A percentile compares a stretch with the other conserved stretches of the same genome.
These are phyloP conservation scores for Effrenium voratum DNA, from an alignment of 73 alveolate species.

Conservation along the genomic window DNA sequence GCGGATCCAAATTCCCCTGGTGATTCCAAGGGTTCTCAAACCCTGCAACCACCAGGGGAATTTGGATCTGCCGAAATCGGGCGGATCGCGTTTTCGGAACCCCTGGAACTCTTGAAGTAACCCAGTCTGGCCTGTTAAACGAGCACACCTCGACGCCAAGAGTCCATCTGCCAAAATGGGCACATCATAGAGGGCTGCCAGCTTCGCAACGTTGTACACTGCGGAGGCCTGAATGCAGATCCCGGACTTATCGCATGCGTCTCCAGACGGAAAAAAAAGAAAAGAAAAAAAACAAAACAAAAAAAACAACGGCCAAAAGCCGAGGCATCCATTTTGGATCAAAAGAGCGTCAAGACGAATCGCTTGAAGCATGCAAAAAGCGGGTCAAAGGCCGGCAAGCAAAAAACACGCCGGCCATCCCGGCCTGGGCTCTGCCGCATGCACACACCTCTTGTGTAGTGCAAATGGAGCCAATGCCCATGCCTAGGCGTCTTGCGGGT, in stretches of 20 bases:
- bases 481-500: no score
- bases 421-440: slow-evolving; percentile 95
- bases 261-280: no score
- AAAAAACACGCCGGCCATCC: not conserved
- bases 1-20: not conserved
- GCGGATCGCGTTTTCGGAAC: no score
- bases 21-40: no score
- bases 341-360: no score
- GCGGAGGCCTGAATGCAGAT: slow-evolving; percentile 96
- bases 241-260: no score
- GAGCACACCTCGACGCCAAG: no score
- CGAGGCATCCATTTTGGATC: not conserved
- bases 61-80: not conserved
- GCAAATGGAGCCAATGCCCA: slow-evolving; percentile 95
- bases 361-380: no score
- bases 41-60: not conserved
- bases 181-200: slow-evolving; percentile 75
- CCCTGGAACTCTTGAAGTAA: no score
- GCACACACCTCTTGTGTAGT: slow-evolving; percentile 96
- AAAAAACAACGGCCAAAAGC: not conserved
- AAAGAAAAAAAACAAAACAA: not conserved
- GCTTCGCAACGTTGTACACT: slow-evolving; percentile 95
- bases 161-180: slow-evolving; percentile 95
- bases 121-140: no score
- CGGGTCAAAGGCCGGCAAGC: not conserved